Evolutionary conservation across 495 filamentous ascomycete genomes (phyloP).

Genomic region (Emericellopsis terricola): DNA sequence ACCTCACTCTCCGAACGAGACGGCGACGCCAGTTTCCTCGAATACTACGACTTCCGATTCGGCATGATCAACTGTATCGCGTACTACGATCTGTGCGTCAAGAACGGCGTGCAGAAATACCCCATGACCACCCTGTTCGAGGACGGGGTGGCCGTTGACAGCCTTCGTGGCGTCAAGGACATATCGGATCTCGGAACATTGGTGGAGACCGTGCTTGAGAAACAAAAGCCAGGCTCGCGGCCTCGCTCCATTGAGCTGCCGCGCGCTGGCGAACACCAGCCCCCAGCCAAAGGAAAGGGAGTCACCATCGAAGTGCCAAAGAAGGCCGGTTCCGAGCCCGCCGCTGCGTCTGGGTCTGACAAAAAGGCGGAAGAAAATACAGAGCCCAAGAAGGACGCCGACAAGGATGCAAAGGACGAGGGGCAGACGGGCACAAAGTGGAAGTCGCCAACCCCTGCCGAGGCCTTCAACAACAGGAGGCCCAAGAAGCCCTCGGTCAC

Average conservation of each 20-base stretch:
- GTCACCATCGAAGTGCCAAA: background rate
- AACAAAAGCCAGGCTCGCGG: conserved; percentile 60
- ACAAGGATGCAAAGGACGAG: conserved; percentile 9
- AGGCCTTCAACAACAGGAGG: conserved; percentile 12
- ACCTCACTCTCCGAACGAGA: conserved; percentile 50
- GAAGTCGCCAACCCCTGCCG: background rate
- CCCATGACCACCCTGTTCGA: conserved; percentile 73
- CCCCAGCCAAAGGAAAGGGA: conserved; percentile 2
- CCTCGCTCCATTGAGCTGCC: conserved; percentile 30
- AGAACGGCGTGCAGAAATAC: conserved; percentile 43
- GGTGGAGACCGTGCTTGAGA: conserved; percentile 64
- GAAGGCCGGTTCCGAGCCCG: conserved; percentile 24
- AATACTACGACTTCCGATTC: conserved; percentile 83
- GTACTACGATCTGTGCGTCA: conserved; percentile 52
- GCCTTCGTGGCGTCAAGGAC: conserved; percentile 37
- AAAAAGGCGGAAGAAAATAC: conserved; percentile 5
- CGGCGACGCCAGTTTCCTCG: conserved; percentile 26
- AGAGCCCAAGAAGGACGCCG: conserved; percentile 7
- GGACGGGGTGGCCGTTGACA: conserved; percentile 50
- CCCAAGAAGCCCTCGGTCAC: conserved; percentile 28
- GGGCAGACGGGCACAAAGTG: background rate
- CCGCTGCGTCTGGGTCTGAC: conserved; percentile 7
- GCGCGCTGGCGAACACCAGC: conserved; percentile 14
- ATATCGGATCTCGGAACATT: conserved; percentile 44
- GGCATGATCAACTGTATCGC: conserved; percentile 69